phyloP scores from a whole-genome alignment of 805 yeast genomes.

The Phaffomyces opuntiae region DNA sequence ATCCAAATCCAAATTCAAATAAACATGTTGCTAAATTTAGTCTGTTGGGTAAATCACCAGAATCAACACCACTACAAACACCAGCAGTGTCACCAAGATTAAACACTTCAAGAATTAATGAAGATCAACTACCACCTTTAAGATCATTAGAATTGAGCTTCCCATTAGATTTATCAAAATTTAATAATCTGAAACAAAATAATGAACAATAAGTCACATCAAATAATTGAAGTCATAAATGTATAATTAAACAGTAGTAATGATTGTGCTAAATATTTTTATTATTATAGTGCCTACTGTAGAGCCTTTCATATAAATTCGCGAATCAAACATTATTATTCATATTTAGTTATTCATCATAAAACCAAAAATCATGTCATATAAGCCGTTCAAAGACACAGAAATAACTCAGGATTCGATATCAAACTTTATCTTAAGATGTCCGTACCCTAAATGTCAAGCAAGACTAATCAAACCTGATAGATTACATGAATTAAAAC shows the following conservation, averaged over 20 bases:
- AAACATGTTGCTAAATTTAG: slow-evolving; percentile 7
- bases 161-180: slow-evolving; percentile 14
- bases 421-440: slow-evolving; percentile 10
- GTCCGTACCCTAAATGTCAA: slow-evolving; percentile 21
- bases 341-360: not conserved
- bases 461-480: slow-evolving; percentile 18
- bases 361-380: not conserved
- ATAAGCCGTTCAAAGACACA: not conserved
- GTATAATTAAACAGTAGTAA: no score
- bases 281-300: not conserved
- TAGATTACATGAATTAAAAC: not conserved
- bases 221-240: no score
- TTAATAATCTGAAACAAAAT: not conserved
- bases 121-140: slow-evolving; percentile 22
- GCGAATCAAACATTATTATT: not conserved
- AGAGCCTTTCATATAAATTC: not conserved
- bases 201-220: not conserved
- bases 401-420: not conserved
- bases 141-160: slow-evolving; percentile 22
- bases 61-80: slow-evolving; percentile 23
- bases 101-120: slow-evolving; percentile 2
- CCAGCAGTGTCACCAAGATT: slow-evolving; percentile 22
- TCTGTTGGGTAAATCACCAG: slow-evolving; percentile 23
- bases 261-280: no score
- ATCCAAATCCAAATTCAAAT: not conserved